Evolutionary conservation across 208 protist species (phyloP).

Genomic region (Naegleria gruberi): DNA sequence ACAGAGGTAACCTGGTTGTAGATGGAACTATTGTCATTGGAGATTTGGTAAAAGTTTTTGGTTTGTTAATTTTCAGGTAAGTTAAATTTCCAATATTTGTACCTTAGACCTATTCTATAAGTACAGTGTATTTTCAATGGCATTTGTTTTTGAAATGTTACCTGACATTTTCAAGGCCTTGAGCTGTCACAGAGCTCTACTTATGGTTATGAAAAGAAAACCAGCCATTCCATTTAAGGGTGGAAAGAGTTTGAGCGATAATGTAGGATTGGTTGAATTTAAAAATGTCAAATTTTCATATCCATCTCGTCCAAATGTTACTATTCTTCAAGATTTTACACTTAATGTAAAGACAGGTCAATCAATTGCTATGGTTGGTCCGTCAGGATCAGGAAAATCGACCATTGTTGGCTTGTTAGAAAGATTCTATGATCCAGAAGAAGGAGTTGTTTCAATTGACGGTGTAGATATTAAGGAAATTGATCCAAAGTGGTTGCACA

Average conservation of each 20-base stretch:
- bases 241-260: not conserved
- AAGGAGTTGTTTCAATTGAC: slow-evolving; percentile 47
- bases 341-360: not conserved
- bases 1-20: not conserved
- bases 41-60: not conserved
- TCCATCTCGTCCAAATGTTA: not conserved
- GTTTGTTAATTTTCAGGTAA: not conserved
- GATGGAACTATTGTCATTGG: not conserved
- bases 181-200: not conserved
- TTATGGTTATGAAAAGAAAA: not conserved
- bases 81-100: not conserved
- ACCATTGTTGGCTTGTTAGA: slow-evolving; percentile 63
- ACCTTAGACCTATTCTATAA: too few relatives aligned
- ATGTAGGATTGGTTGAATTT: slow-evolving; percentile 39
- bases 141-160: not conserved
- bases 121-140: not conserved
- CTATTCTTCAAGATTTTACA: not conserved
- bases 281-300: slow-evolving; percentile 20
- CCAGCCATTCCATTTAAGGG: not conserved
- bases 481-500: slow-evolving; percentile 54
- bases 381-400: slow-evolving; percentile 46
- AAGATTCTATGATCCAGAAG: slow-evolving; percentile 65
- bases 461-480: slow-evolving; percentile 54
- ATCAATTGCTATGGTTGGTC: slow-evolving; percentile 6
- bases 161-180: not conserved